Evolutionary conservation across 176 grass and related monocot species (phyloP), one percentile per base, ranked within the genome.

Genomic region (Aechmea fasciata): DNA sequence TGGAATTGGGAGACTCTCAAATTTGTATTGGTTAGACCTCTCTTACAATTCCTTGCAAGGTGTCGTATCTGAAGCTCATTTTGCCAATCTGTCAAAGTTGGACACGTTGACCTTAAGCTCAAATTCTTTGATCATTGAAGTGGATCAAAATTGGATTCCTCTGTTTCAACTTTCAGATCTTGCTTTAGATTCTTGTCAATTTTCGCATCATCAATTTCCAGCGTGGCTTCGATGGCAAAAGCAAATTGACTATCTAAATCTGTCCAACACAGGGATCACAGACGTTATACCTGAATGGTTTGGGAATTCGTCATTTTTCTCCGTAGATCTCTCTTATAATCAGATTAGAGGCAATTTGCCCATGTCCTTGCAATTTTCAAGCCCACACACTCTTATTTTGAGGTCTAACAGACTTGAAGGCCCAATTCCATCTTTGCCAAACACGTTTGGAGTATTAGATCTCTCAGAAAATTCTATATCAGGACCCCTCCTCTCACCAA

Each of bases 261-360:
- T 87, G 13, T 73, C 76, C 12, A 70, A 87, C 14, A 62, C 77
- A 13, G 41, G 57, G 80, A 83, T 87, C 29, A 28, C 72, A 2
- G 72, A 67, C 1, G 52, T 3, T 1, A 15, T 83, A 0, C 80
- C 77, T 0, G 54, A 71, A 22, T 87, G 76, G 80, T 83, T 87
- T 8, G 80, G 80, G 85, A 68, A 22, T 48, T 12, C 0, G 0
- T 12, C 19, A 61, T 76, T 70, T 2, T 0, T 0, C 0, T 1
- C 0, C 49, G 3, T 84, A 11, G 69, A 82, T 19, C 50, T 87
- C 20, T 14, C 63, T 10, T 14, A 73, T 1, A 87, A 91, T 57
- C 2, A 49, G 3, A 69, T 87, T 19, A 50, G n/a, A 1, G 83
- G 80, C 0, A 13, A 1, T 0, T 10, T 87, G 1, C 74, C 77